phyloP scores from a whole-genome alignment of 495 filamentous ascomycete genomes.

The Podospora pseudocomata region DNA sequence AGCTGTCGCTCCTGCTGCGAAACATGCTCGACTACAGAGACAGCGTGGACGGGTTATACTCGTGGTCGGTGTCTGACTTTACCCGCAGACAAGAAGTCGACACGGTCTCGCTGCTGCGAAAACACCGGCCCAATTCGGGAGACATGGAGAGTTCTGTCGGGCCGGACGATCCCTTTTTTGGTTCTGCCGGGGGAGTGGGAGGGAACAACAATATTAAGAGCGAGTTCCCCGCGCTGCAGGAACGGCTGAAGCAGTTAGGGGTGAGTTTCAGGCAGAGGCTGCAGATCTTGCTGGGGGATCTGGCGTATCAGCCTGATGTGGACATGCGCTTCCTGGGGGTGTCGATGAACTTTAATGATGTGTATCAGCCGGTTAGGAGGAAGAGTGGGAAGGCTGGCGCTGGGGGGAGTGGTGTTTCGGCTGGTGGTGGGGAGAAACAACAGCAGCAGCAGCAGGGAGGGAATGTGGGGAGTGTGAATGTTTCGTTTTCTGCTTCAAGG shows the following conservation, averaged over 20 bases:
- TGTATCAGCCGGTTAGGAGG: constrained; percentile 71
- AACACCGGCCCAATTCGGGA: constrained; percentile 30
- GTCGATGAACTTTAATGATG: constrained; percentile 99
- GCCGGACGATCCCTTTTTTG: constrained; percentile 15
- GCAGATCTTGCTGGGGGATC: constrained; percentile 78
- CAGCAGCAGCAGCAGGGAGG: not conserved
- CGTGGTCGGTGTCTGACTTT: constrained; percentile 89
- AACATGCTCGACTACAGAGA: constrained; percentile 93
- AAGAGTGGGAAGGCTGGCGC: constrained; percentile 39
- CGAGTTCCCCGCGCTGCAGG: constrained; percentile 71
- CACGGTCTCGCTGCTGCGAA: constrained; percentile 39
- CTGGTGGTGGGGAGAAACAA: not conserved
- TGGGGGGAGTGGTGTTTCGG: not conserved
- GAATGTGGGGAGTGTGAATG: not conserved
- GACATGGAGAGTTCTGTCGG: constrained; percentile 4
- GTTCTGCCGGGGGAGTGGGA: constrained; percentile 24
- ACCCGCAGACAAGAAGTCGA: constrained; percentile 81
- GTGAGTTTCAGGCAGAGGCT: constrained; percentile 69
- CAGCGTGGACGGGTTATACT: constrained; percentile 90
- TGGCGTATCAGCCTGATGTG: constrained; percentile 88
- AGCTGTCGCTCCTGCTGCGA: constrained; percentile 88
- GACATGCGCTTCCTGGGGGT: constrained; percentile 95
- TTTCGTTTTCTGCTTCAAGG: constrained; percentile 15
- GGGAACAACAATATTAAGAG: constrained; percentile 29
- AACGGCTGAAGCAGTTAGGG: constrained; percentile 65